Evolutionary conservation across 495 filamentous ascomycete species (phyloP), one percentile per base, ranked within the genome.

Genomic region (Choiromyces venosus): DNA sequence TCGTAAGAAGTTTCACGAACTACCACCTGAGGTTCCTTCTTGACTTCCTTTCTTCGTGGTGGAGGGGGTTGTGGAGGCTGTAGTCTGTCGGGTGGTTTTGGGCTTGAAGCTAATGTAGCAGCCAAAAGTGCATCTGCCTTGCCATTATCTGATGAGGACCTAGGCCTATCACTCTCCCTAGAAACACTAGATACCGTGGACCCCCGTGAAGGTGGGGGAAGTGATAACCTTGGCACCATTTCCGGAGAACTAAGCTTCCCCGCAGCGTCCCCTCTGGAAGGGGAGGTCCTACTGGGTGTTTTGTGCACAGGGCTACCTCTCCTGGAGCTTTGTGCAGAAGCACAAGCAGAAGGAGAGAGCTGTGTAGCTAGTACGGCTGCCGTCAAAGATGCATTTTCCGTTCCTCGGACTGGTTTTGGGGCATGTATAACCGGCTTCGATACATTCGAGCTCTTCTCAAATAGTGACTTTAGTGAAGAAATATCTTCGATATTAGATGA

Each of bases 361-460:
- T 78, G 75, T 21, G 79, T 78, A 19, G 79, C 79, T 36, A 81
- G 37, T 61, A 73, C 46, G 33, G 73, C 79, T 42, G 79, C 79
- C 14, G 73, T 71, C 36, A 80, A 74, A 66, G 82, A 82, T 67
- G 79, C 67, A 12, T 61, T 76, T 37, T 79, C 68, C 39, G 69
- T 74, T 4, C 40, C n/a, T 33, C 40, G 73, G 18, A 67, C 68
- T 64, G 76, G 71, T 39, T 67, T 76, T 35, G 70, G 76, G 37
- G 72, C 74, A 65, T 78, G 74, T 68, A 82, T 71, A 38, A 44
- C 46, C 52, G 71, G 65, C n/a, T 71, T n/a, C 21, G 71, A 66
- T 71, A 66, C 35, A 16, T 38, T 64, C 67, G 65, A 56, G 68
- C 79, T 64, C 44, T 74, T 66, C 76, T 75, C 68, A 77, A 83